A percentile compares a stretch with the other conserved stretches of the same genome.
Conservation (phyloP, 495 filamentous ascomycete genomes). For the Clohesyomyces aquaticus region DNA sequence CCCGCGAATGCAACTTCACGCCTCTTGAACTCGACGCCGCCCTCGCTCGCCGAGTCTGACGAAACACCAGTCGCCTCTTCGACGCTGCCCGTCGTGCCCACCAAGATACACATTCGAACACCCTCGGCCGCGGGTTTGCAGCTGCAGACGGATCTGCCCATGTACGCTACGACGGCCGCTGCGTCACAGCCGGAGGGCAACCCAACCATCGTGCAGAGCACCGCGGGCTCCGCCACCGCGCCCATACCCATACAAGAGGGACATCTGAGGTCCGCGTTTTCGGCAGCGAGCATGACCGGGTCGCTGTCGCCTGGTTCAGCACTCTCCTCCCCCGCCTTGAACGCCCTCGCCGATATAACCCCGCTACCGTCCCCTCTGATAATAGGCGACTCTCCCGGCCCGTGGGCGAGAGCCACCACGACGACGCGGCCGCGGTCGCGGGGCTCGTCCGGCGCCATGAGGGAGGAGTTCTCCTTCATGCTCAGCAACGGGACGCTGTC, state of each 20-base stretch:
- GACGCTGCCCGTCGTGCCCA: constrained; percentile 19
- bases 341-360: constrained; percentile 86
- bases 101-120: constrained; percentile 30
- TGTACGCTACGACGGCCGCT: constrained; percentile 5
- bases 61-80: constrained; percentile 14
- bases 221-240: constrained; percentile 32
- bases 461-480: constrained; percentile 32
- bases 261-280: constrained; percentile 37
- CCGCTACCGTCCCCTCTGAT: constrained; percentile 88
- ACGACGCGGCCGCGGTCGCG: constrained; percentile 48
- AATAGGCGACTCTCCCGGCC: constrained; percentile 70
- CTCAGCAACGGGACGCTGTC: constrained; percentile 36
- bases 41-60: constrained; percentile 5
- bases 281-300: constrained; percentile 45
- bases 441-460: constrained; percentile 46
- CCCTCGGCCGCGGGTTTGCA: constrained; percentile 41
- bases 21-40: constrained; percentile 33
- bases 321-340: constrained; percentile 71
- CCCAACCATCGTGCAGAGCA: constrained; percentile 29
- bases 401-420: constrained; percentile 59
- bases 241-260: constrained; percentile 39
- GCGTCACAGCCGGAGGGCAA: constrained; percentile 11
- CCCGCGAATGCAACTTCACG: constrained; percentile 20
- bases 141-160: constrained; percentile 40
- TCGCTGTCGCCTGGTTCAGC: constrained; percentile 65